Conservation (phyloP, 2,329 filamentous ascomycete species). For the Thermothelomyces thermophilus region DNA sequence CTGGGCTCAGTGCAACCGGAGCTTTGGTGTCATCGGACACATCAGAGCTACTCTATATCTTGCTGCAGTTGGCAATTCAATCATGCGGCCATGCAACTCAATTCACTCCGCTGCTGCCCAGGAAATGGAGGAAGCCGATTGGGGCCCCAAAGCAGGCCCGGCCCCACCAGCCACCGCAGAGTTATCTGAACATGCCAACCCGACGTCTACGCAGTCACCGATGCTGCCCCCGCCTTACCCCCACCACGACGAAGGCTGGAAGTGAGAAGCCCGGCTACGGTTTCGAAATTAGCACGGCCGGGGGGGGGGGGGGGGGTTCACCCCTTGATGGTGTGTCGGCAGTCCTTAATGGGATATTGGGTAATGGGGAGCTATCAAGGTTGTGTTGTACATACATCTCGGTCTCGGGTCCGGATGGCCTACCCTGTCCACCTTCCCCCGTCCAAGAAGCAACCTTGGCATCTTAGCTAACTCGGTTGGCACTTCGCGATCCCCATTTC, state of each 20-base stretch:
- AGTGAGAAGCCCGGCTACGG: background rate
- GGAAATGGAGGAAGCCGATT: background rate
- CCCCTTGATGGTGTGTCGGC: background rate
- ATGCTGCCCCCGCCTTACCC: background rate
- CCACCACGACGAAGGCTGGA: background rate
- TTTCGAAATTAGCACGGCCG: too few species aligned
- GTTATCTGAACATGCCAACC: background rate
- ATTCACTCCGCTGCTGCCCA: background rate
- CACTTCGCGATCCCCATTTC: background rate
- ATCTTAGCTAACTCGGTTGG: background rate
- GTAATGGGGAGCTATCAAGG: too few species aligned
- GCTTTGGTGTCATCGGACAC: background rate
- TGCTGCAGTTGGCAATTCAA: slow-evolving; percentile 1
- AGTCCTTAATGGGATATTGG: too few species aligned
- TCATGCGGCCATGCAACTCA: background rate
- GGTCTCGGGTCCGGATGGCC: slow-evolving; percentile 5
- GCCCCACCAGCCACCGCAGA: background rate
- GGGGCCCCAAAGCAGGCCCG: background rate
- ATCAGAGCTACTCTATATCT: background rate
- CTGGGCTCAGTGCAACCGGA: background rate
- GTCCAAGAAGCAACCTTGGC: background rate
- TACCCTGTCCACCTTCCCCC: background rate
- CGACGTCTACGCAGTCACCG: background rate
- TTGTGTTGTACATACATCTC: too few species aligned
- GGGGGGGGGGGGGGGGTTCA: background rate